A percentile compares a stretch with the other conserved stretches of the same genome.
Conservation (phyloP, 441 rosid genomes). For the Mallotus japonicus region DNA sequence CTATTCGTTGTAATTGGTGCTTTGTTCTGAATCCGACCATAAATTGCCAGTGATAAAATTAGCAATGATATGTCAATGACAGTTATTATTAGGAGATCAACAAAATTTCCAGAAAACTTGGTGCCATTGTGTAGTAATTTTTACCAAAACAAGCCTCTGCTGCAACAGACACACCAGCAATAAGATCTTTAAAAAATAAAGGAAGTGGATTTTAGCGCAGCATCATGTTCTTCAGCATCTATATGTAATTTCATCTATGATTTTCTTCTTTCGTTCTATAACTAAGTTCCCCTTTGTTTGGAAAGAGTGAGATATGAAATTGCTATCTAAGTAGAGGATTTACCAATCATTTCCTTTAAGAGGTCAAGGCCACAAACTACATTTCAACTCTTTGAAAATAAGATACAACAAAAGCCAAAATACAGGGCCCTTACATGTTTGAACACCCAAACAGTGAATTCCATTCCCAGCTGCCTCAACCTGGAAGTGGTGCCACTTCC, state of each 20-base stretch:
- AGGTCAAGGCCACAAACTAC: not conserved
- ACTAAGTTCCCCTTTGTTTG: not conserved
- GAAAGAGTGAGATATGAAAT: not conserved
- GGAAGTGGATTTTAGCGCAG: not conserved
- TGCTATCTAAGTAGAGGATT: not conserved
- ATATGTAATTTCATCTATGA: not conserved
- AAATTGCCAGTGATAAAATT: not conserved
- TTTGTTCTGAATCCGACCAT: not conserved
- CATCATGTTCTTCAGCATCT: not conserved
- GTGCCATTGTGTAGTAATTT: not conserved
- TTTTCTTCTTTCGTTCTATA: not conserved
- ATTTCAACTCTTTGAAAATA: slow-evolving; percentile 3
- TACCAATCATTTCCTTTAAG: not conserved
- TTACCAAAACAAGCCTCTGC: not conserved
- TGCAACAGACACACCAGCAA: slow-evolving; percentile 4
- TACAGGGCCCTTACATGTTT: slow-evolving; percentile 69
- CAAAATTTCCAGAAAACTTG: not conserved
- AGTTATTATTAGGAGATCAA: not conserved
- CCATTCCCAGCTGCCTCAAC: slow-evolving; percentile 98
- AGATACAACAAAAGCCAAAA: slow-evolving; percentile 28
- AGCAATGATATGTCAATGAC: not conserved
- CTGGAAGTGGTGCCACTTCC: slow-evolving; percentile 86
- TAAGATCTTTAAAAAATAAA: not conserved
- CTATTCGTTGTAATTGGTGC: too few species aligned
- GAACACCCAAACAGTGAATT: slow-evolving; percentile 98